A percentile compares a stretch with the other conserved stretches of the same genome.
These are phyloP conservation scores for Candida glucosophila DNA, from an alignment of 1,139 yeast genomes.

Conservation along the genomic window DNA sequence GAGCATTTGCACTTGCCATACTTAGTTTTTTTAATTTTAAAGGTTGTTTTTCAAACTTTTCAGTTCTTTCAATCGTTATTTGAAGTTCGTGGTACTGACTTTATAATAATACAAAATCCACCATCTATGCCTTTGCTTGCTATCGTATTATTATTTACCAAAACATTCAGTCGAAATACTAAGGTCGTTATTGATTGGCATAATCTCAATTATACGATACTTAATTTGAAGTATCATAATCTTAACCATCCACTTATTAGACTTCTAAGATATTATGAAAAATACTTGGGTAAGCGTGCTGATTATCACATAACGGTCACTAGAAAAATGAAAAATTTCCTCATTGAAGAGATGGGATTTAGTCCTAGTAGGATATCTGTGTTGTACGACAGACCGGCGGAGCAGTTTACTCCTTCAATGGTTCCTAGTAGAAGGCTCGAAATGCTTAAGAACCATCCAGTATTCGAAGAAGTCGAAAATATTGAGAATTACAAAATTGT, in stretches of 20 bases:
- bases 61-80: slow-evolving; percentile 40
- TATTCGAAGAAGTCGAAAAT: slow-evolving; percentile 22
- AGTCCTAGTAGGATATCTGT: slow-evolving; percentile 26
- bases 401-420: no score
- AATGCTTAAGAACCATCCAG: slow-evolving; percentile 8
- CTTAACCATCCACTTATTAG: slow-evolving; percentile 54
- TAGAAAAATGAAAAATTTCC: slow-evolving; percentile 55
- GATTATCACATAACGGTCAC: slow-evolving; percentile 74
- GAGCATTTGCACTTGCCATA: slow-evolving; percentile 40
- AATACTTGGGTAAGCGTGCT: slow-evolving; percentile 47
- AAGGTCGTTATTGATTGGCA: slow-evolving; percentile 90
- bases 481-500: slow-evolving; percentile 47
- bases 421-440: slow-evolving; percentile 39
- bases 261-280: slow-evolving; percentile 51
- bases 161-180: slow-evolving; percentile 48
- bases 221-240: slow-evolving; percentile 55
- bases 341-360: slow-evolving; percentile 48
- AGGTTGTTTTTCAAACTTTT: slow-evolving; percentile 50
- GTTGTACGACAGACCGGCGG: slow-evolving; percentile 70
- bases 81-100: slow-evolving; percentile 54
- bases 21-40: slow-evolving; percentile 47
- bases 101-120: slow-evolving; percentile 82
- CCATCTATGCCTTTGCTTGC: slow-evolving; percentile 82
- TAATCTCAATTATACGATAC: slow-evolving; percentile 79
- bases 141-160: slow-evolving; percentile 48